Base-by-base conservation (phyloP, 2,329 filamentous ascomycete species). In the Phaeosphaeriaceae sp. region DNA sequence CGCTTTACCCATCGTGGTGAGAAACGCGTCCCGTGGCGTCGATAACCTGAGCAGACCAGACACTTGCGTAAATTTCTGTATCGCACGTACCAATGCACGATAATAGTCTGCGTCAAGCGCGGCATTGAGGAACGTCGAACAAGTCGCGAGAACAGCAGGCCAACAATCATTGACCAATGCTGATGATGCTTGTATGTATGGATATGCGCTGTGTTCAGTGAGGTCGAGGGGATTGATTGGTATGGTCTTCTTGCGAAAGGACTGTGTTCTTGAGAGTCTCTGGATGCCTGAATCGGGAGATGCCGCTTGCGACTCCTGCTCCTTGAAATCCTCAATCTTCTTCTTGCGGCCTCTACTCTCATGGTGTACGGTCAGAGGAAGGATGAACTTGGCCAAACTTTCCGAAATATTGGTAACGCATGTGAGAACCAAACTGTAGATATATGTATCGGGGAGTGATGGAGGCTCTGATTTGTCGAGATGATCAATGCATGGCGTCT, bases 1-100 rank as follows among this genome's bases (percentile, higher is more conserved):
- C 45, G 93, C 90, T 78, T 99, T 99, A 0, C 92, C 93, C 2
- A 99, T 81, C 0, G 94, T 97, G 0, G 95, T 98, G 33, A 99
- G 82, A 70, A 99, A 96, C 0, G 95, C 95, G 82, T 99, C 95
- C 63, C 95, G 85, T 0, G 95, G 93, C 0, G 94, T 97, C 13
- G 85, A 82, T 10, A 98, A 85, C 61, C 93, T 88, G 9, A 99
- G 80, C 48, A 99, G 82, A 5, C 95, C 96, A 41, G 95, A 92
- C 2, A 98, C 94, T 74, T 99, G 96, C 0, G 95, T 91, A 70
- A 99, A 91, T 64, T 96, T 93, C 70, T 99, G 95, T 67, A 98
- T 96, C 0, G 94, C 91, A 65, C 95, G 87, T 22, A 99, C 94
- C 1, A 99, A 82, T 10, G 90, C 88, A 66, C 97, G 93, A 69